Conservation (phyloP, 2,329 filamentous ascomycete genomes). For the Hymenoscyphus fraxineus region DNA sequence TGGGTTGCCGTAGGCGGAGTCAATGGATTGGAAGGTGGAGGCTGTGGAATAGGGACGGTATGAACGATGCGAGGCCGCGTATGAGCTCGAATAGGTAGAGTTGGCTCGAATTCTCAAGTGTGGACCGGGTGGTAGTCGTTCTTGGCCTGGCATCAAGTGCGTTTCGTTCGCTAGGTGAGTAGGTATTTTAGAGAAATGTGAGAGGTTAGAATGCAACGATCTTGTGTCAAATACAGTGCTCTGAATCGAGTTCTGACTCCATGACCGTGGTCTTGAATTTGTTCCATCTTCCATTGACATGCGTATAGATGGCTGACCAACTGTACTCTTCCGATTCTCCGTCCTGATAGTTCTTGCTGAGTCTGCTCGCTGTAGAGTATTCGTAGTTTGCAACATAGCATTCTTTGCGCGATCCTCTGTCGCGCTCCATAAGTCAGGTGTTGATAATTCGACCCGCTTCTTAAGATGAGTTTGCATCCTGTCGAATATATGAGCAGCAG, state of each 20-base stretch:
- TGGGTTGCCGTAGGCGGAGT: constrained; percentile 14
- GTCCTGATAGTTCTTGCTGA: constrained; percentile 10
- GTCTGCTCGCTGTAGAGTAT: constrained; percentile 9
- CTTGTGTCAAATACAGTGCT: constrained; percentile 14
- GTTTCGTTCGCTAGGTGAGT: constrained; percentile 9
- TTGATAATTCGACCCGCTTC: constrained; percentile 13
- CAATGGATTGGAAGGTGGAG: constrained; percentile 12
- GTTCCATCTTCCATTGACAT: constrained; percentile 3
- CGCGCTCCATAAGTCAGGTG: constrained; percentile 13
- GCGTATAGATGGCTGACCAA: constrained; percentile 6
- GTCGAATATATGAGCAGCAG: constrained; percentile 16
- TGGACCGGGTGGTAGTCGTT: neutral
- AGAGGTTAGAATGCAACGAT: constrained; percentile 9
- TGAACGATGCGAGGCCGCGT: constrained; percentile 4
- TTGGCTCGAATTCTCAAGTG: neutral
- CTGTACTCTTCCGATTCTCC: constrained; percentile 5
- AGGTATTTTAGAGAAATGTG: constrained; percentile 11
- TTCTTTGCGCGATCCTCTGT: constrained; percentile 10
- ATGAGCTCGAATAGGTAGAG: constrained; percentile 6
- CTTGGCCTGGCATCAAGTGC: neutral
- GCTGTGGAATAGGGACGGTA: constrained; percentile 11
- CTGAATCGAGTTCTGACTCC: constrained; percentile 15
- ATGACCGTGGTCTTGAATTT: constrained; percentile 7
- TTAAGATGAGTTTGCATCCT: constrained; percentile 14
- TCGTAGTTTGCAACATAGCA: neutral